Percentiles rank a stretch among this genome's conserved stretches.
These are phyloP conservation scores for Paratrimastix pyriformis DNA, from an alignment of 78 protist species.

Conservation along the genomic window DNA sequence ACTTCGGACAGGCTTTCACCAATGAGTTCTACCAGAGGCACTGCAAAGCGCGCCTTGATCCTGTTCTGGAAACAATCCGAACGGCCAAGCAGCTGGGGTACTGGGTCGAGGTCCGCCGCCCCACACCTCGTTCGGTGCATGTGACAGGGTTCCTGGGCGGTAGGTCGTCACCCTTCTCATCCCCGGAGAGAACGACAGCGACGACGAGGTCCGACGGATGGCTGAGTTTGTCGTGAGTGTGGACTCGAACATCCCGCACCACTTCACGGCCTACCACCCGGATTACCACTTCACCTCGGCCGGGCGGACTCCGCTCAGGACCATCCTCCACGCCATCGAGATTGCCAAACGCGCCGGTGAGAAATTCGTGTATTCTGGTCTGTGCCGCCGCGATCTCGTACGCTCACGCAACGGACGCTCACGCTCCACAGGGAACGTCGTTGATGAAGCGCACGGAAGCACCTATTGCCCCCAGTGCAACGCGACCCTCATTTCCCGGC, in stretches of 20 bases:
- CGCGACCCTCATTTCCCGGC: not conserved
- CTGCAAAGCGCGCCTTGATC: constrained; percentile 42
- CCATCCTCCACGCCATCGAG: constrained; percentile 6
- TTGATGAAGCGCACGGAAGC: not conserved
- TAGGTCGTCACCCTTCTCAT: constrained; percentile 37
- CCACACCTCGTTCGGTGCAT: no score
- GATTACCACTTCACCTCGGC: constrained; percentile 8
- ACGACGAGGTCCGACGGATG: constrained; percentile 25
- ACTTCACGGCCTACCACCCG: constrained; percentile 49
- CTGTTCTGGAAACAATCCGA: constrained; percentile 37
- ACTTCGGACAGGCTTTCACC: constrained; percentile 24
- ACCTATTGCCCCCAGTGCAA: constrained; percentile 23
- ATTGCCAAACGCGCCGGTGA: constrained; percentile 30
- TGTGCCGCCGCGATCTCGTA: no score
- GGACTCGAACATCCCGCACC: constrained; percentile 31
- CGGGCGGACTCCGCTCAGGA: constrained; percentile 33
- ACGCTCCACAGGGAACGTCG: constrained; percentile 26
- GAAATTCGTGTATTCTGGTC: constrained; percentile 33
- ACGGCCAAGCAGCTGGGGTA: constrained; percentile 22
- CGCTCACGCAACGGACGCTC: no score
- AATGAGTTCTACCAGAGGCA: constrained; percentile 9
- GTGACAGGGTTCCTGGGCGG: not conserved
- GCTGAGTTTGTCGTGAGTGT: constrained; percentile 21
- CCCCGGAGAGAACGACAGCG: constrained; percentile 43
- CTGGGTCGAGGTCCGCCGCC: constrained; percentile 47